Base-by-base conservation (phyloP, 768 basidiomycete genomes). In the Leccinum ochraceum region DNA sequence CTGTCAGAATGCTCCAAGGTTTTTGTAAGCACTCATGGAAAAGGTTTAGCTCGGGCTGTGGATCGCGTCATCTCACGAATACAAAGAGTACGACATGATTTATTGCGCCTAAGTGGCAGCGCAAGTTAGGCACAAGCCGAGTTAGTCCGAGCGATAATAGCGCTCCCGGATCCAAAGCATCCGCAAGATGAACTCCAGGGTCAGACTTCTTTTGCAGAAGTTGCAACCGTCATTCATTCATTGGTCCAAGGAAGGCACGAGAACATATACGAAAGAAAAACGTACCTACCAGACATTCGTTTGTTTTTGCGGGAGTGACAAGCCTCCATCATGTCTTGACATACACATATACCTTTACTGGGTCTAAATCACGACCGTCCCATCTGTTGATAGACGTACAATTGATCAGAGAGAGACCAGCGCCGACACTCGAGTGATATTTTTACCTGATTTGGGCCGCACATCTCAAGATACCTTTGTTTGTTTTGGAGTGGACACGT, bases 361-460 rank as follows among this genome's bases (percentile, higher is more conserved):
- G 37, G n/a, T 24, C 46, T 22, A 60, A 51, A 53, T 67, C 22
- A 60, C 42, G 51, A 30, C 37, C 14, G 42, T 59, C 36, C 39
- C 50, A 62, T 61, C 63, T 62, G 52, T 42, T 71, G 64, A 71
- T 66, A 39, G 59, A 59, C 59, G 46, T 61, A n/a, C 34, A 6
- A 37, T 55, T 44, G 58, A 70, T 69, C 54, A 55, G 32, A 24
- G 20, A 30, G 20, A 30, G 61, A 46, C 36, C 42, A 56, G 37
- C 14, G 51, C 42, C 60, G 39, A 57, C 44, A 48, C 32, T 28
- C 24, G 28, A 51, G 54, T 30, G 46, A 26, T 6, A 48, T 51
- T 54, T 58, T 37, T 53, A 44, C 49, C 16, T 7, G 50, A 48
- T 44, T 44, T 20, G 44, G 44, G 44, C 44, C n/a, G 8, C 44